phyloP scores from a whole-genome alignment of 2,329 filamentous ascomycete species.

The Coniochaeta sp. region DNA sequence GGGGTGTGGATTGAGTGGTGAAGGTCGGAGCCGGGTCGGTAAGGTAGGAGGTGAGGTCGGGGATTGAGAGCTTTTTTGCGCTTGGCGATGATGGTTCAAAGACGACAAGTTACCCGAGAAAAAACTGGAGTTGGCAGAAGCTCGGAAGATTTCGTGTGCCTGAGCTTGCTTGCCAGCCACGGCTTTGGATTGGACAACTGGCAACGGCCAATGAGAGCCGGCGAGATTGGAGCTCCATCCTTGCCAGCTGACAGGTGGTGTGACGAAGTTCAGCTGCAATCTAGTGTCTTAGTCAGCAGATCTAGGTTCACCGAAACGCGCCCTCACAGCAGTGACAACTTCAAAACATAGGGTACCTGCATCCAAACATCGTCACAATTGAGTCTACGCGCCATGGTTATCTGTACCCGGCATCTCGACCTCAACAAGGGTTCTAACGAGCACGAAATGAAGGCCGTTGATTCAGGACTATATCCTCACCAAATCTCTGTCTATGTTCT shows the following conservation, averaged over 20 bases:
- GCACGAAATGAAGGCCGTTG: no score
- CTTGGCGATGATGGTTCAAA: background rate
- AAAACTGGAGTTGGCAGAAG: slow-evolving; percentile 15
- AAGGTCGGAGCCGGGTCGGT: slow-evolving; percentile 6
- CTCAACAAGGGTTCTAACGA: no score
- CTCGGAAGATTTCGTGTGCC: slow-evolving; percentile 26
- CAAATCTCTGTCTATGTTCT: no score
- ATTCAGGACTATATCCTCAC: no score
- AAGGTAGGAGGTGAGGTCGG: slow-evolving; percentile 4
- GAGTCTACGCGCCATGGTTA: no score
- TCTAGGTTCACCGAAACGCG: no score
- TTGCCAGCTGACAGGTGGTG: slow-evolving; percentile 2
- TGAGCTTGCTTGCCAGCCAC: slow-evolving; percentile 8
- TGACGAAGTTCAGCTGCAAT: background rate
- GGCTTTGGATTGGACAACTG: background rate
- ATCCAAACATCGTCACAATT: no score
- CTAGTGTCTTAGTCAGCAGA: background rate
- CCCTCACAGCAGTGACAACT: no score
- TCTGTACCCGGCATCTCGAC: no score
- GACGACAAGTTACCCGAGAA: slow-evolving; percentile 10
- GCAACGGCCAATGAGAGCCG: slow-evolving; percentile 12
- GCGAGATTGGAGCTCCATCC: slow-evolving; percentile 11
- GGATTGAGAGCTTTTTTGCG: slow-evolving; percentile 4
- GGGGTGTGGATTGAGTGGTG: slow-evolving; percentile 7
- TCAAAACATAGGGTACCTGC: no score